Percentiles rank a stretch among this genome's conserved stretches.
Conservation (phyloP, 352 stramenopile genomes). For the Phytophthora syringae region DNA sequence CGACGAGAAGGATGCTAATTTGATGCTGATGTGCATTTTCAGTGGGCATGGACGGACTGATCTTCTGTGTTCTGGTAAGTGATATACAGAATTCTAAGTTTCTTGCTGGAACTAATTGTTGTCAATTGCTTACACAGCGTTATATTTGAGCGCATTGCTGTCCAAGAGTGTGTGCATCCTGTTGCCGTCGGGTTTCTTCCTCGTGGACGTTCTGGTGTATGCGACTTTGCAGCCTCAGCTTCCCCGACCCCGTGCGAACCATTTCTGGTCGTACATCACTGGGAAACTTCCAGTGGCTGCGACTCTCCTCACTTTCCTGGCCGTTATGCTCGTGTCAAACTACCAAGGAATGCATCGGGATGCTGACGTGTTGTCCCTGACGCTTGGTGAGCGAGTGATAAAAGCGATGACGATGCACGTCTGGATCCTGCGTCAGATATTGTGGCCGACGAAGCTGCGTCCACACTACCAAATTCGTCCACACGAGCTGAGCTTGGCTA, state of each 20-base stretch:
- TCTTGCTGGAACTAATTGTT: not conserved
- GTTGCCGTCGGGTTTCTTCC: slow-evolving; percentile 41
- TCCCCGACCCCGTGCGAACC: slow-evolving; percentile 4
- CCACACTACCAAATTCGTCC: slow-evolving; percentile 63
- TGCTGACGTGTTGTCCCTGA: slow-evolving; percentile 51
- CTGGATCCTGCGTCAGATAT: slow-evolving; percentile 43
- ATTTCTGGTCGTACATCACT: slow-evolving; percentile 25
- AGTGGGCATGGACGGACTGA: slow-evolving; percentile 13
- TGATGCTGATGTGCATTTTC: slow-evolving; percentile 11
- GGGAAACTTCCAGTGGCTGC: slow-evolving; percentile 37
- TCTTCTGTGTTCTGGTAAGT: slow-evolving; percentile 19
- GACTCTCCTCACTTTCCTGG: slow-evolving; percentile 35
- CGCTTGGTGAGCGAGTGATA: slow-evolving; percentile 43
- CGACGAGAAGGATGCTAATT: not conserved
- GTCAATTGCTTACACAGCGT: slow-evolving; percentile 23
- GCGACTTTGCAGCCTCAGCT: slow-evolving; percentile 11
- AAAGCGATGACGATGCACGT: slow-evolving; percentile 49
- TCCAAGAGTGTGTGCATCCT: slow-evolving; percentile 67
- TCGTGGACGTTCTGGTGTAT: slow-evolving; percentile 46
- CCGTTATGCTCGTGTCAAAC: slow-evolving; percentile 57
- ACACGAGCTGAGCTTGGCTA: slow-evolving; percentile 37
- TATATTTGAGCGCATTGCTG: slow-evolving; percentile 50
- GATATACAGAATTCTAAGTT: not conserved
- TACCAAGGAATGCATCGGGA: slow-evolving; percentile 39
- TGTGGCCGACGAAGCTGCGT: slow-evolving; percentile 59